These are phyloP conservation scores for Ampelocalamus luodianensis DNA, from an alignment of 176 grass and related monocot species.

Conservation along the genomic window DNA sequence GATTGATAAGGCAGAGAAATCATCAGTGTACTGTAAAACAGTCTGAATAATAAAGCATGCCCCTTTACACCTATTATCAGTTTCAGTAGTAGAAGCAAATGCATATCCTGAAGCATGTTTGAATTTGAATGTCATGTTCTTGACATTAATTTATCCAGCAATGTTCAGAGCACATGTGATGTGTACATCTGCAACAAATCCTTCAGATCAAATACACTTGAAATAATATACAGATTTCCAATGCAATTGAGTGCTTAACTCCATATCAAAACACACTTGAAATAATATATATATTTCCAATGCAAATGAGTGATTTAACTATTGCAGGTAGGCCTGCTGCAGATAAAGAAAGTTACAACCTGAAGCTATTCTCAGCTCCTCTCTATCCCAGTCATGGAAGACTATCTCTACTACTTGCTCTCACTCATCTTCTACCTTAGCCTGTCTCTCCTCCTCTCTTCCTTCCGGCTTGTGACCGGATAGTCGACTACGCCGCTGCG, in stretches of 20 bases:
- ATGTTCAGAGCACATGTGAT: neutral
- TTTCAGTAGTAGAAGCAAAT: neutral
- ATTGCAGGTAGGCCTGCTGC: neutral
- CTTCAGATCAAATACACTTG: neutral
- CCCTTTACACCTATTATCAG: neutral
- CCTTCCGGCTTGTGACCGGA: neutral
- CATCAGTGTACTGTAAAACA: constrained; percentile 18
- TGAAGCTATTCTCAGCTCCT: neutral
- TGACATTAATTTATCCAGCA: neutral
- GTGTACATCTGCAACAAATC: neutral
- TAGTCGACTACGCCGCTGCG: neutral
- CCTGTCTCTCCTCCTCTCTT: neutral
- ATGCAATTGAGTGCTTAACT: neutral
- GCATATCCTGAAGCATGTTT: neutral
- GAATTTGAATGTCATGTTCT: neutral
- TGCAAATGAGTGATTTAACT: neutral
- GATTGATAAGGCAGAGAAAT: neutral
- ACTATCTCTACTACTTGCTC: constrained; percentile 25
- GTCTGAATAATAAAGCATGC: neutral
- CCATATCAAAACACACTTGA: too few species aligned
- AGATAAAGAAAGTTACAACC: neutral
- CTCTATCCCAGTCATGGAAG: constrained; percentile 1
- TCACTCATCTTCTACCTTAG: neutral
- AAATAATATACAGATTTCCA: neutral
- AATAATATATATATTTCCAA: too few species aligned